Evolutionary conservation across 192 early-diverging fungal genomes (phyloP), one percentile per base, ranked within the genome.

Genomic region (Dimargaris xerosporica): DNA sequence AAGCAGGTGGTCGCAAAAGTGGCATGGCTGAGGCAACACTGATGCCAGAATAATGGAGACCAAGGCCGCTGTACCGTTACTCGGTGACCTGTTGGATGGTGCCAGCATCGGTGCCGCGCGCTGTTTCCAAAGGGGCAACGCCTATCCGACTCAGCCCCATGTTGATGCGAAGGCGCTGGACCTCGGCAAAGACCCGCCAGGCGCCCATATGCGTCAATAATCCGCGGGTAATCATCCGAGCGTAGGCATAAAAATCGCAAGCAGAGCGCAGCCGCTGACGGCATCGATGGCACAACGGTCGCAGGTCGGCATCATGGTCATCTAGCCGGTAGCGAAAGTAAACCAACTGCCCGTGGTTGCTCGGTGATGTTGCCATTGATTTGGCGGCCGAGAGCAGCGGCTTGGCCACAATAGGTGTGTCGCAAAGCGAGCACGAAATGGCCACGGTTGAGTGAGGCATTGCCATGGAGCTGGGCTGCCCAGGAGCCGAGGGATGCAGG

Each of bases 211-310:
- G 58, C 17, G 58, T 34, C 42, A 60, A 39, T 26, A 60, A 23
- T 23, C 58, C 58, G n/a, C 58, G 58, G 19, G 58, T 44, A 23
- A 60, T 60, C 58, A 60, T 60, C 6, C 58, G 58, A 13, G 39
- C 15, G 19, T 60, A 60, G 41, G 58, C 30, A n/a, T 60, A 60
- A 21, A 60, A 60, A n/a, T 60, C 58, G 42, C 58, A 60, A 13
- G 23, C 58, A 17, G 58, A 41, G 41, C 58, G 58, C 13, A 60
- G 39, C 15, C 58, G 58, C 58, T 60, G 58, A 5, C 58, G 58
- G 43, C 58, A 60, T 9, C 43, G 58, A 26, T 60, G 58, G 26
- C 58, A 60, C 6, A 60, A n/a, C 13, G 58, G 39, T 17, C 58
- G 58, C 23, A 30, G 58, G 3, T 60, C 58, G 16, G 58, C 34